Base-by-base conservation (phyloP, 176 grass and related monocot genomes). In the Eleusine coracana region DNA sequence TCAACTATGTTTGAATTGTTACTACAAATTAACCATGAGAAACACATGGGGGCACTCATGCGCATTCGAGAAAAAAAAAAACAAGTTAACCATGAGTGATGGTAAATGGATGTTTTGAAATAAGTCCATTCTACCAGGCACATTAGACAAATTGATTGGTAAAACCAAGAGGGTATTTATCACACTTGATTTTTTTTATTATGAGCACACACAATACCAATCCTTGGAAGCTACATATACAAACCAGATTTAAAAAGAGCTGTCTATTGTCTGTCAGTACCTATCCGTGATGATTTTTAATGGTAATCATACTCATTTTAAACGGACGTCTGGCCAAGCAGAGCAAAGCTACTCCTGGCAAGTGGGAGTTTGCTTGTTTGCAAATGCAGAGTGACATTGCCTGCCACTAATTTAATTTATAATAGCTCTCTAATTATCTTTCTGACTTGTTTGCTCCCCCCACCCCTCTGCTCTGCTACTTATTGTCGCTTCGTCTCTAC, bases 331-430 rank as follows among this genome's bases (percentile, higher is more conserved):
- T 5, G 0, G 16, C 31, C 72, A 82, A 86, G 15, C 72, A 62
- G 18, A 3, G 11, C 37, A 17, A 71, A 71, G 41, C 34, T 27
- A 39, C 31, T 82, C 79, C 79, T 52, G 6, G 3, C 71, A 82
- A 82, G 79, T 87, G 73, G 79, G 79, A 71, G 42, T 77, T 76
- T 71, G 31, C 31, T 76, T 76, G 41, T 71, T 41, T 10, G 13
- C 29, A 82, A 60, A 76, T 76, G 18, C 23, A 21, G 63, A 63
- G 68, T 66, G 42, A 82, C 72, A 82, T 70, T 76, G 41, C 21
- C 23, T 82, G 37, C 16, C 70, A 74, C 38, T 74, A 67, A 56
- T 54, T 8, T 1, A 76, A 87, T 76, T 70, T 76, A 82, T 50
- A 82, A 63, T 82, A 27, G 2, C 18, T 16, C 7, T 31, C 34